Percentiles rank a stretch among this genome's conserved stretches.
Conservation (phyloP, 148 eudicot species). For the Silene latifolia region DNA sequence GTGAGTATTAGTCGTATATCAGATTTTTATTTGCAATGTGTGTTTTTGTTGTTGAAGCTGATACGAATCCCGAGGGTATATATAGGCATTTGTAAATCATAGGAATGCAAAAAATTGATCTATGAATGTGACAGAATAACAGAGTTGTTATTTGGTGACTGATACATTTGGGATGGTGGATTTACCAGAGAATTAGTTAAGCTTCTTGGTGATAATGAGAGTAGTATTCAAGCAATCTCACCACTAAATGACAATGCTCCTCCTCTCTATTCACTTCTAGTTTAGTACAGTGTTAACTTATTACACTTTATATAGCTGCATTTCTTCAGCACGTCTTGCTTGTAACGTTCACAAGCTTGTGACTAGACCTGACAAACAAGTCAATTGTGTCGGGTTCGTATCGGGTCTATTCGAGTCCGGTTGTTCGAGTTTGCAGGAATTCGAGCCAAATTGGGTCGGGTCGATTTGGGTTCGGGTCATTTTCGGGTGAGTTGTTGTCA, state of each 20-base stretch:
- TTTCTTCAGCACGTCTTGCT: too few species aligned
- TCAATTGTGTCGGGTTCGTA: too few species aligned
- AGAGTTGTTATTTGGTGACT: constrained; percentile 21
- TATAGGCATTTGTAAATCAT: constrained; percentile 22
- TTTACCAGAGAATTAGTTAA: constrained; percentile 38
- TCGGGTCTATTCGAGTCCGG: too few species aligned
- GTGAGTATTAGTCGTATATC: neutral
- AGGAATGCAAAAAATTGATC: neutral
- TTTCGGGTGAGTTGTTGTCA: too few species aligned
- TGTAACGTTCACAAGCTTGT: too few species aligned
- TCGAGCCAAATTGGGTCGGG: too few species aligned
- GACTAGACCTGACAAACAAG: too few species aligned
- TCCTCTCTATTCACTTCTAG: too few species aligned
- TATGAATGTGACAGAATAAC: constrained; percentile 16
- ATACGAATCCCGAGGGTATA: constrained; percentile 15
- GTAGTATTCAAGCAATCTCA: constrained; percentile 43
- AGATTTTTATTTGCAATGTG: neutral
- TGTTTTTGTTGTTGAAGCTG: constrained; percentile 20
- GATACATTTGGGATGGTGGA: constrained; percentile 29
- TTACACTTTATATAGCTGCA: neutral
- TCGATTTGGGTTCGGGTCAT: too few species aligned
- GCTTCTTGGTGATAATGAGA: constrained; percentile 34
- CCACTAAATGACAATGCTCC: too few species aligned
- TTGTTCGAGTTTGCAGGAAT: too few species aligned
- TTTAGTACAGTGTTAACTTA: neutral